Conservation (phyloP, 2,329 filamentous ascomycete genomes). For the Colletotrichum eremochloae region DNA sequence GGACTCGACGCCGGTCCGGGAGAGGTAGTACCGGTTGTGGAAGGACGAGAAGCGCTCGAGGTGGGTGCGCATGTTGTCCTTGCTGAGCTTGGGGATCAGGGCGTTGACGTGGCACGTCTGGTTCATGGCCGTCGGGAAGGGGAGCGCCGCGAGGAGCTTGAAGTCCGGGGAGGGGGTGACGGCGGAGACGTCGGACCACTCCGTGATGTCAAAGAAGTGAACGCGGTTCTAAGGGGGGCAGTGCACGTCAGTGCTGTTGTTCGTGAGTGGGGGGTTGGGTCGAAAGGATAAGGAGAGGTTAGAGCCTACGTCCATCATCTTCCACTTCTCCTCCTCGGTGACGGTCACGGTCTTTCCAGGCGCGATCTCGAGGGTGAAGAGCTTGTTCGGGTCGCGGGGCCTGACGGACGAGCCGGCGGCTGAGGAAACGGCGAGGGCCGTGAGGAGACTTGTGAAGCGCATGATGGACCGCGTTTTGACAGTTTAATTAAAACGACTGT, state of each 20-base stretch:
- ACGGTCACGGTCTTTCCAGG: constrained; percentile 45
- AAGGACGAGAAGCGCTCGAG: constrained; percentile 72
- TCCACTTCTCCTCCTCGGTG: constrained; percentile 46
- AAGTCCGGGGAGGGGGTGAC: constrained; percentile 26
- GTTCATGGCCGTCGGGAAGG: constrained; percentile 43
- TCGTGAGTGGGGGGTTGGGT: accelerated
- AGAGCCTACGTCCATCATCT: constrained; percentile 45
- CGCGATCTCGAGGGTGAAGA: constrained; percentile 45
- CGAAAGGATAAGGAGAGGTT: neutral
- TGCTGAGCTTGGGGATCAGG: constrained; percentile 35
- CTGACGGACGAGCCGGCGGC: constrained; percentile 35
- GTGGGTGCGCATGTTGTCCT: constrained; percentile 28
- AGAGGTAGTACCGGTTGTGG: constrained; percentile 77
- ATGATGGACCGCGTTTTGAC: constrained; percentile 28
- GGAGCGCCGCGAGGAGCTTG: constrained; percentile 32
- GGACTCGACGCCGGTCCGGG: constrained; percentile 75
- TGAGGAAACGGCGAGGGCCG: constrained; percentile 42
- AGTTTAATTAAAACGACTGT: neutral
- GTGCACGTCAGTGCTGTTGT: neutral
- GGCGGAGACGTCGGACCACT: constrained; percentile 41
- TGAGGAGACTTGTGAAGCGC: constrained; percentile 43
- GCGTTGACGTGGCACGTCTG: constrained; percentile 43
- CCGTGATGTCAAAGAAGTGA: constrained; percentile 47
- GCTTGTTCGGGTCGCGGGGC: constrained; percentile 37
- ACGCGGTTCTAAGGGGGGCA: constrained; percentile 38